A percentile compares a stretch with the other conserved stretches of the same genome.
These are phyloP conservation scores for Echria macrotheca DNA, from an alignment of 495 filamentous ascomycete genomes.

Conservation along the genomic window DNA sequence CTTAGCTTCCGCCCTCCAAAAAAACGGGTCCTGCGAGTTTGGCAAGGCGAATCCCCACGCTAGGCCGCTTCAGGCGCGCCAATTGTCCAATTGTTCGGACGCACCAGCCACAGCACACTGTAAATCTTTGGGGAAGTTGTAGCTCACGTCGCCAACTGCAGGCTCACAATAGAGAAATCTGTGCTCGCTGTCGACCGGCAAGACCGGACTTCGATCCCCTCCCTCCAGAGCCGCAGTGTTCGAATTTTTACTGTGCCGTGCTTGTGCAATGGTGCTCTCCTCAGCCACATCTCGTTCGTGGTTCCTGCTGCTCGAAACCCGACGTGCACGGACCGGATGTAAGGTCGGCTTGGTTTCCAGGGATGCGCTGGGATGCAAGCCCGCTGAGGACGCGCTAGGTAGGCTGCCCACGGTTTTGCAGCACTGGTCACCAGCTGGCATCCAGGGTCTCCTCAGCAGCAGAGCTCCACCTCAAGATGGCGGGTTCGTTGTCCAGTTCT, in stretches of 20 bases:
- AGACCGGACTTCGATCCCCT: background rate
- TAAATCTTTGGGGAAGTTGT: too few species aligned
- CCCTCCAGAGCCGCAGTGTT: background rate
- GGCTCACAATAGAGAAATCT: too few species aligned
- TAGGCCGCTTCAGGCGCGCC: conserved; percentile 8
- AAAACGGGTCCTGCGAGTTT: conserved; percentile 16
- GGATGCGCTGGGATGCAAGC: too few species aligned
- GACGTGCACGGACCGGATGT: too few species aligned
- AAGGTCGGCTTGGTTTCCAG: too few species aligned
- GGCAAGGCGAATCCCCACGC: conserved; percentile 7
- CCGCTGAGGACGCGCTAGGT: too few species aligned
- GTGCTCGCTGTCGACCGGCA: background rate
- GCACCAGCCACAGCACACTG: conserved; percentile 8
- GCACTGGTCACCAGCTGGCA: background rate
- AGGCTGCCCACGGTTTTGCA: background rate
- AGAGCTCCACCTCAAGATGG: conserved; percentile 9
- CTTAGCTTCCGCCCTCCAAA: conserved; percentile 25
- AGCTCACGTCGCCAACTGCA: background rate
- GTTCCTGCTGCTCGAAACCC: too few species aligned
- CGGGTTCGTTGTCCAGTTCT: conserved; percentile 12
- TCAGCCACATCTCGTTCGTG: too few species aligned
- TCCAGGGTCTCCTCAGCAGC: background rate
- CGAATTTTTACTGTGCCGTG: too few species aligned
- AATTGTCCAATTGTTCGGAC: conserved; percentile 6
- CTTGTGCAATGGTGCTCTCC: too few species aligned